These are phyloP conservation scores for Sisymbrium irio DNA, from an alignment of 345 rosid species.

Conservation along the genomic window DNA sequence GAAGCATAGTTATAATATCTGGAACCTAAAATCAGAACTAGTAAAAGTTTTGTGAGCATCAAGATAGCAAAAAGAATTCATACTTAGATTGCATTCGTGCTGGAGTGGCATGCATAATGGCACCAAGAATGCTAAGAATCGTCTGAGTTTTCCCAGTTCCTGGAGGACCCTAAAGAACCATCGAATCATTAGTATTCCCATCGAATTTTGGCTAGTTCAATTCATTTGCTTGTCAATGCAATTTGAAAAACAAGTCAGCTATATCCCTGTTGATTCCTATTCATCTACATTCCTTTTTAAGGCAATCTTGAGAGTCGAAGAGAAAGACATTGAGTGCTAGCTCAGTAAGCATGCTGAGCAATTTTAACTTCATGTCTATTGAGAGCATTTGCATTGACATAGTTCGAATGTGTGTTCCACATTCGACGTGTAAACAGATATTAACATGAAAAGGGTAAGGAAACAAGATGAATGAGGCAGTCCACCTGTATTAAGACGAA, in stretches of 20 bases:
- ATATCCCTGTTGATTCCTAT: not conserved
- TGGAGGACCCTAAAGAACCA: conserved; percentile 82
- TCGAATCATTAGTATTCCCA: not conserved
- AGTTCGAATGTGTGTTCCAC: not conserved
- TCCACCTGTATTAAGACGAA: conserved; percentile 91
- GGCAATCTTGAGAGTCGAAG: conserved; percentile 6
- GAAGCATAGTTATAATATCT: not conserved
- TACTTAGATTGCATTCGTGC: conserved; percentile 69
- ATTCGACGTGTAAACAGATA: not conserved
- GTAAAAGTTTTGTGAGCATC: too few species aligned
- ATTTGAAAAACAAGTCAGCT: not conserved
- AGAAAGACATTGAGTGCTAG: not conserved
- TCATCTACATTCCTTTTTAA: not conserved
- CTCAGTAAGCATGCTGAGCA: not conserved
- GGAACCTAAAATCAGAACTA: not conserved
- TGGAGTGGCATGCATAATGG: conserved; percentile 95
- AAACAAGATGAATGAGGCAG: conserved; percentile 22
- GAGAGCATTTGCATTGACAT: not conserved
- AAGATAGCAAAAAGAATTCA: conserved; percentile 20
- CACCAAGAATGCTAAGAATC: conserved; percentile 90
- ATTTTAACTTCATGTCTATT: not conserved
- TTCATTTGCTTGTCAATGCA: conserved; percentile 18
- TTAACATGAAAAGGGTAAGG: not conserved
- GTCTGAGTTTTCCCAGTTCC: conserved; percentile 99
- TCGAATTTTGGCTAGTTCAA: not conserved